These are phyloP conservation scores for Hypoxylon fuscum DNA, from an alignment of 495 filamentous ascomycete genomes.

Conservation along the genomic window DNA sequence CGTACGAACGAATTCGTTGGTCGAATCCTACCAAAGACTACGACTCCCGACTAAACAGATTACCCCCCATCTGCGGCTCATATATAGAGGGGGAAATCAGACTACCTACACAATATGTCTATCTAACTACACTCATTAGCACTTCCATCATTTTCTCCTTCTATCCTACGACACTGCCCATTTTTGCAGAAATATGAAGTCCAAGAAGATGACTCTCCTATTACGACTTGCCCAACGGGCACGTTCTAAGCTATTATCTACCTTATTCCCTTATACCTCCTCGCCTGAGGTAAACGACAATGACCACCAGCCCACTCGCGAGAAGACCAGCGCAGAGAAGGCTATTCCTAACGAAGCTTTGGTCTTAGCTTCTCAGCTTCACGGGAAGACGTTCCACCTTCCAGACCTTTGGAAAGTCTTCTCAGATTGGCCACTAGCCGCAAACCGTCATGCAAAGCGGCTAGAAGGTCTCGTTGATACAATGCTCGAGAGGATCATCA, in stretches of 20 bases:
- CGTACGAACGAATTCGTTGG: not conserved
- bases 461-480: slow-evolving; percentile 28
- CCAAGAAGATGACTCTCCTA: slow-evolving; percentile 29
- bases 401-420: slow-evolving; percentile 42
- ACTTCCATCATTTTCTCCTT: too few relatives aligned
- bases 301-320: not conserved
- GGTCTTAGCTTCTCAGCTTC: slow-evolving; percentile 32
- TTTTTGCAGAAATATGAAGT: slow-evolving; percentile 1
- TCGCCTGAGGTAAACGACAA: slow-evolving; percentile 5
- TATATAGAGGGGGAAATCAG: too few relatives aligned
- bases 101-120: not conserved
- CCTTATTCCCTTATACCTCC: slow-evolving; percentile 24
- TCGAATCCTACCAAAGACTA: not conserved
- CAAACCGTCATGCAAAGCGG: slow-evolving; percentile 32
- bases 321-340: slow-evolving; percentile 2
- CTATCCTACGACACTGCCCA: not conserved
- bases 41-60: not conserved
- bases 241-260: slow-evolving; percentile 16
- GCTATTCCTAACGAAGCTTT: slow-evolving; percentile 29
- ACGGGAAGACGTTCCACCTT: slow-evolving; percentile 35
- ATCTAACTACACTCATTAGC: too few relatives aligned
- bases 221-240: slow-evolving; percentile 26
- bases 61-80: not conserved
- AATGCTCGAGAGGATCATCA: slow-evolving; percentile 37
- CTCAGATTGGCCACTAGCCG: slow-evolving; percentile 34